Evolutionary conservation across 2,329 filamentous ascomycete genomes (phyloP).

Genomic region (Paecilomyces fulvus): DNA sequence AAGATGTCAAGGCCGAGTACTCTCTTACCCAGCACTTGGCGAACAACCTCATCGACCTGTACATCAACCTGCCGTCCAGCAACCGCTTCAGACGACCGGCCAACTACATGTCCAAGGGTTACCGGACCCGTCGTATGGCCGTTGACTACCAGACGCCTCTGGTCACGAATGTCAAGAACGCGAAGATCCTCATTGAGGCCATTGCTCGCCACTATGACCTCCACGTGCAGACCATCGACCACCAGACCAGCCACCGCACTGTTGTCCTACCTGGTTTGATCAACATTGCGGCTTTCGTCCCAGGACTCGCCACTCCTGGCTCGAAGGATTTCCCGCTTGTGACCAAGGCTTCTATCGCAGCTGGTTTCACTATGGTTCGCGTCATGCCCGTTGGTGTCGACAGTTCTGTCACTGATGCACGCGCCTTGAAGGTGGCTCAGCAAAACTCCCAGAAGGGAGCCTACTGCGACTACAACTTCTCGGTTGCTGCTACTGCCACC

Average conservation of each 20-base stretch:
- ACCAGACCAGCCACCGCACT: conserved; percentile 79
- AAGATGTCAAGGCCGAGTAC: conserved; percentile 89
- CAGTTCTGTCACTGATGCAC: conserved; percentile 63
- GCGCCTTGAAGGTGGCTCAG: conserved; percentile 63
- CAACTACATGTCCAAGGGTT: conserved; percentile 98
- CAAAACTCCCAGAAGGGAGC: conserved; percentile 59
- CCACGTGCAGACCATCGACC: conserved; percentile 74
- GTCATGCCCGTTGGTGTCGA: conserved; percentile 69
- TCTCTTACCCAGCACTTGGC: conserved; percentile 93
- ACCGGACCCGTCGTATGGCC: conserved; percentile 93
- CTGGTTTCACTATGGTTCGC: conserved; percentile 73
- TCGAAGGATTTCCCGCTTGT: conserved; percentile 62
- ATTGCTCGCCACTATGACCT: conserved; percentile 83
- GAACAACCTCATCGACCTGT: conserved; percentile 96
- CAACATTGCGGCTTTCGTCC: conserved; percentile 73
- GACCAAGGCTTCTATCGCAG: conserved; percentile 63
- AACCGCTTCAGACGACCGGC: conserved; percentile 95
- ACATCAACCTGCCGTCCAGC: conserved; percentile 98
- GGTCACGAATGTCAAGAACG: conserved; percentile 98
- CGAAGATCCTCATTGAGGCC: conserved; percentile 92
- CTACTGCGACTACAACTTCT: conserved; percentile 73
- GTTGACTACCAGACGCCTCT: conserved; percentile 96
- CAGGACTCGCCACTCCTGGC: conserved; percentile 56
- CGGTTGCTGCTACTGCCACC: conserved; percentile 62
- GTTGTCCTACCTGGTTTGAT: conserved; percentile 65